Evolutionary conservation across 2,329 filamentous ascomycete genomes (phyloP).

Genomic region (Cytospora schulzeri): DNA sequence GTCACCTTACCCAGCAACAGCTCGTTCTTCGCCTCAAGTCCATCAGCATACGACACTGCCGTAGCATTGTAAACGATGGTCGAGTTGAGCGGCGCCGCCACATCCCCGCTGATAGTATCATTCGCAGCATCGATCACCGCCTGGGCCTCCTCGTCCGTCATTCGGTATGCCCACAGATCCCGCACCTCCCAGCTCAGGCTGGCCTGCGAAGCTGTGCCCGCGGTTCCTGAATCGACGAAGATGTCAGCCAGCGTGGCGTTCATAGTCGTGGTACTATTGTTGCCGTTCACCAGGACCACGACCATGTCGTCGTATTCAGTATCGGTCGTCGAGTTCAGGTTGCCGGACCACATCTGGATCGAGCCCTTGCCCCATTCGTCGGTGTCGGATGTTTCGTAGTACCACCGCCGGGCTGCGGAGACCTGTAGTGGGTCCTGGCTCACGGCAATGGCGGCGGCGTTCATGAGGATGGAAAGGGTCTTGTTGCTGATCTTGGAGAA

Average conservation of each 20-base stretch:
- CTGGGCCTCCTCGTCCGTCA: constrained; percentile 47
- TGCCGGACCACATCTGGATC: constrained; percentile 53
- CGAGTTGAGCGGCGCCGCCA: constrained; percentile 27
- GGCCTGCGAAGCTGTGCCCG: constrained; percentile 44
- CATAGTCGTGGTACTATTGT: constrained; percentile 45
- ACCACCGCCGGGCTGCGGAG: constrained; percentile 23
- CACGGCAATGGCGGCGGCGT: constrained; percentile 46
- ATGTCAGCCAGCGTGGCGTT: constrained; percentile 54
- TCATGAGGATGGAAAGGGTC: constrained; percentile 43
- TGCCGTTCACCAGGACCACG: constrained; percentile 52
- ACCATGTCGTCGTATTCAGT: constrained; percentile 47
- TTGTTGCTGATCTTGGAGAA: constrained; percentile 34
- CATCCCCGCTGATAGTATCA: constrained; percentile 35
- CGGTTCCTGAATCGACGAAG: constrained; percentile 50
- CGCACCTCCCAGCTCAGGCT: constrained; percentile 52
- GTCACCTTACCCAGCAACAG: constrained; percentile 51
- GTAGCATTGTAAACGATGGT: constrained; percentile 48
- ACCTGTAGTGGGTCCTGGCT: constrained; percentile 40
- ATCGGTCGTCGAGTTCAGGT: constrained; percentile 42
- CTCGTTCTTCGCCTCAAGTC: constrained; percentile 44
- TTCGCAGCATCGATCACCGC: constrained; percentile 46
- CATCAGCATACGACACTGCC: constrained; percentile 49
- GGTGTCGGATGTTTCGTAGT: constrained; percentile 34
- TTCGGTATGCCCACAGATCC: constrained; percentile 59
- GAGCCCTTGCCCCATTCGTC: constrained; percentile 48